Base-by-base conservation (phyloP, 2,329 filamentous ascomycete genomes). In the Exophiala xenobiotica region DNA sequence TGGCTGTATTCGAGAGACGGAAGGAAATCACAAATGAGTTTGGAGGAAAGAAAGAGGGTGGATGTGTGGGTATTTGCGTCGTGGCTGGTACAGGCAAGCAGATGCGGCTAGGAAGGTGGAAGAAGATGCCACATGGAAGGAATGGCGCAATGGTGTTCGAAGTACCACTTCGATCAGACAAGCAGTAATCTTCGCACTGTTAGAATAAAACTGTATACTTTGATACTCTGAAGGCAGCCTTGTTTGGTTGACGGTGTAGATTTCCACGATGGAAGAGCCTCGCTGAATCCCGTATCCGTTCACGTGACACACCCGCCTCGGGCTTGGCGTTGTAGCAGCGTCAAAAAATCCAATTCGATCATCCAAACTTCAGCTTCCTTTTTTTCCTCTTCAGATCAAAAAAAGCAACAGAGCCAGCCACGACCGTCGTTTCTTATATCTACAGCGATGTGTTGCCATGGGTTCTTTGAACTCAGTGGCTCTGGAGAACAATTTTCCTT, bases 61-160 rank as follows among this genome's bases (percentile, higher is more conserved):
- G 69, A 40, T 61, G 64, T 41, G 66, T 65, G 16, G 90, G 90
- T 1, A 70, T 96, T 1, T 92, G 88, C 62, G 80, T 97, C 22
- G 85, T 95, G 9, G 88, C 85, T n/a, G 93, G 86, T 12, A 80
- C 95, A 1, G 90, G 88, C 27, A 92, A 88, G 65, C 89, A 96
- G 70, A 87, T 91, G 69, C 81, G 90, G 38, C 74, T 96, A 35
- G 93, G 90, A 3, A 78, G 88, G 57, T 97, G 90, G 90, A 85
- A 85, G 70, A 78, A 78, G 51, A 64, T 66, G 35, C 71, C 68
- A 47, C 57, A 63, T 18, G 89, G 83, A 3, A 85, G 85, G 59
- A 96, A 96, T 65, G 88, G 89, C 5, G 88, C 87, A n/a, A 80
- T 93, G 19, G 79, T 96, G 7, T 95, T 96, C 65, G 90, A 96